These are phyloP conservation scores for Spongospora subterranea DNA, from an alignment of 208 protist genomes.

Conservation along the genomic window DNA sequence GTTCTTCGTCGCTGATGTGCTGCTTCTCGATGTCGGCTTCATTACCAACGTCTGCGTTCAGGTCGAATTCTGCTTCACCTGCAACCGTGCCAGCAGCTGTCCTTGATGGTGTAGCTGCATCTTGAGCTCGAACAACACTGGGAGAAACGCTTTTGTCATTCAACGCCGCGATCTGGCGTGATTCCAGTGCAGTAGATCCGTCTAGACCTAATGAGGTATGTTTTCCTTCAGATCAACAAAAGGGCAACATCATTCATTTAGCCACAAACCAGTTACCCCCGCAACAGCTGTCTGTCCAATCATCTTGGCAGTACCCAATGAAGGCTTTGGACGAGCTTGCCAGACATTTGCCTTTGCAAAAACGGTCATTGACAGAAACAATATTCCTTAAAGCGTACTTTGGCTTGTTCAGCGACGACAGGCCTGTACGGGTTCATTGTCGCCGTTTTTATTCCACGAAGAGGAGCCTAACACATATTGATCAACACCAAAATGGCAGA, in stretches of 20 bases:
- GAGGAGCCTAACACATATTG: background rate
- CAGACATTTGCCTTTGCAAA: conserved; percentile 15
- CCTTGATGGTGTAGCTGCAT: background rate
- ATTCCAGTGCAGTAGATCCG: too few relatives aligned
- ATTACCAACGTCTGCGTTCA: background rate
- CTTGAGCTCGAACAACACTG: too few relatives aligned
- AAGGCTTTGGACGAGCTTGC: background rate
- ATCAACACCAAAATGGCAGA: background rate
- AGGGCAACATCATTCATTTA: too few relatives aligned
- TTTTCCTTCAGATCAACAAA: too few relatives aligned
- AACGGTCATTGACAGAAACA: background rate
- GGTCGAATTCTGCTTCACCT: background rate
- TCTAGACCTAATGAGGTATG: too few relatives aligned
- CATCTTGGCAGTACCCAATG: background rate
- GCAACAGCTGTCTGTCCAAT: background rate
- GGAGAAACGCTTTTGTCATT: too few relatives aligned
- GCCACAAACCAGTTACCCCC: too few relatives aligned
- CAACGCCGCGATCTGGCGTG: too few relatives aligned
- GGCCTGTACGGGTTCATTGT: conserved; percentile 56
- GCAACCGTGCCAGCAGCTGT: background rate
- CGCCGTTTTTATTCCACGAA: conserved; percentile 39
- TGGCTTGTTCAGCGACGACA: conserved; percentile 32
- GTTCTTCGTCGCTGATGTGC: conserved; percentile 56
- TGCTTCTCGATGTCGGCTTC: background rate
- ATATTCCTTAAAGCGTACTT: background rate